phyloP scores from a whole-genome alignment of 1,284 basidiomycete species.

The Cystobasidiaceae sp. region DNA sequence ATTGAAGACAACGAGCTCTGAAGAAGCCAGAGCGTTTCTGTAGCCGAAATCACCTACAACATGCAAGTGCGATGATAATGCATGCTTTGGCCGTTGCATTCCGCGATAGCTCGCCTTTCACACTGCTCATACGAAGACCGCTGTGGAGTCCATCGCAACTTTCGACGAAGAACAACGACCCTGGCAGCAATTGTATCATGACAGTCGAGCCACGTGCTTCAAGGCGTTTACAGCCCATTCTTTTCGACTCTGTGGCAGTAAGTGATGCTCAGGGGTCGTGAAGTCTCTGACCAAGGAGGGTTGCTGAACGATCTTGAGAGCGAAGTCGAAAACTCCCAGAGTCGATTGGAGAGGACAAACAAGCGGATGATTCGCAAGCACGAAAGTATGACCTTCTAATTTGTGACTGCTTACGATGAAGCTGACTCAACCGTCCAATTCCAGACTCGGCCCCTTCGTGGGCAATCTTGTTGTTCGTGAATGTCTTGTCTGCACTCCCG shows the following conservation, averaged over 20 bases:
- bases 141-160: slow-evolving; percentile 1
- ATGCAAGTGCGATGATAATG: too few species aligned
- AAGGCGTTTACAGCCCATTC: slow-evolving; percentile 74
- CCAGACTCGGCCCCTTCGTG: slow-evolving; percentile 31
- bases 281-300: slow-evolving; percentile 74
- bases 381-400: slow-evolving; percentile 21
- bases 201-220: slow-evolving; percentile 74
- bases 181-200: slow-evolving; percentile 69
- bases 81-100: too few species aligned
- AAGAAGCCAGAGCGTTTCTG: too few species aligned
- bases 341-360: slow-evolving; percentile 21
- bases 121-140: too few species aligned
- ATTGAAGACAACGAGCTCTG: too few species aligned
- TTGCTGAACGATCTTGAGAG: slow-evolving; percentile 10
- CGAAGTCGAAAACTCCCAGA: slow-evolving; percentile 24
- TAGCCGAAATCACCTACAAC: too few species aligned
- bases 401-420: not conserved
- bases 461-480: slow-evolving; percentile 32
- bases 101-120: too few species aligned
- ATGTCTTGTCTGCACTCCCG: slow-evolving; percentile 26
- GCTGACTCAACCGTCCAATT: not conserved
- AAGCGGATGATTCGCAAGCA: slow-evolving; percentile 28
- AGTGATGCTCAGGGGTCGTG: slow-evolving; percentile 81
- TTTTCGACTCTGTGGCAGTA: slow-evolving; percentile 74
- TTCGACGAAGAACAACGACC: slow-evolving; percentile 22